Evolutionary conservation across 106 monocot species (phyloP).

Genomic region (Narthecium ossifragum): DNA sequence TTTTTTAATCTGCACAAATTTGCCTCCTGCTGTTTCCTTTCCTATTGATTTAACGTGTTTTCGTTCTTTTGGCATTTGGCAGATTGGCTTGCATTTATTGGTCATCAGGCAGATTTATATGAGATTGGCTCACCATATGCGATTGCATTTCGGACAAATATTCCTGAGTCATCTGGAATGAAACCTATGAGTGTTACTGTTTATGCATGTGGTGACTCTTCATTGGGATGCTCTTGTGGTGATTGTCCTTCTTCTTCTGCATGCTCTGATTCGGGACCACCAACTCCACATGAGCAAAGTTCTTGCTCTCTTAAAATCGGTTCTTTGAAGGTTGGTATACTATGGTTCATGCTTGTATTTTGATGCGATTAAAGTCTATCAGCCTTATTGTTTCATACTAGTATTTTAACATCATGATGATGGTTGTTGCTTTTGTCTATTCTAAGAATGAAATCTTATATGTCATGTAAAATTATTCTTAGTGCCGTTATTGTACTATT

Average conservation of each 20-base stretch:
- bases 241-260: constrained; percentile 81
- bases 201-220: constrained; percentile 83
- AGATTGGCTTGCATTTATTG: constrained; percentile 90
- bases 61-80: constrained; percentile 13
- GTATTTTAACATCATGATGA: no score
- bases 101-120: constrained; percentile 49
- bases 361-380: no score
- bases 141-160: constrained; percentile 55
- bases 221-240: constrained; percentile 92
- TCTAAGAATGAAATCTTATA: no score
- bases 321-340: constrained; percentile 81
- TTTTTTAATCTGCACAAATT: no score
- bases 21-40: not conserved
- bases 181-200: constrained; percentile 71
- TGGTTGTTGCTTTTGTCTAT: no score
- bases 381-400: no score
- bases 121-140: constrained; percentile 78
- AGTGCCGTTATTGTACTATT: no score
- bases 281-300: constrained; percentile 25
- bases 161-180: constrained; percentile 36
- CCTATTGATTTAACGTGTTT: no score
- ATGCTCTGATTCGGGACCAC: constrained; percentile 31
- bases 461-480: no score
- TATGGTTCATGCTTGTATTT: no score
- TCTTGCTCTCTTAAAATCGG: constrained; percentile 64